Percentiles rank a stretch among this genome's conserved stretches.
Conservation (phyloP, 225 moss, liverwort and hornwort genomes). For the Marchantia paleacea region DNA sequence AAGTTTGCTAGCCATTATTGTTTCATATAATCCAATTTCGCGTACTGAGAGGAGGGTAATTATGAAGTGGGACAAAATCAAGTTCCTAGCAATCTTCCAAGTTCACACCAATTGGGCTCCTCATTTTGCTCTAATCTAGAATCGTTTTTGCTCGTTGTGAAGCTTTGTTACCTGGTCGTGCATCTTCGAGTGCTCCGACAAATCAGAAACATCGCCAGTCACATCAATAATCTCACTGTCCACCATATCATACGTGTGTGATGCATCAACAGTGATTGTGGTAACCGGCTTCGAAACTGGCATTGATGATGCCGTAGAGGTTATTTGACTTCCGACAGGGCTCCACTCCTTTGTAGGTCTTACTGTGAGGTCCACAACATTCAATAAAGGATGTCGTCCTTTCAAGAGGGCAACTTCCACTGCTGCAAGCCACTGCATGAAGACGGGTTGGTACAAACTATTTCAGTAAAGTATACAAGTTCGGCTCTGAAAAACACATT, state of each 20-base stretch:
- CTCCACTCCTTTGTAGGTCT: slow-evolving; percentile 25
- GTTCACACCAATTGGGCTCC: background rate
- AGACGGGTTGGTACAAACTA: background rate
- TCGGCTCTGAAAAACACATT: background rate
- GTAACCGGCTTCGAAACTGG: background rate
- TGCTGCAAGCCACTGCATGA: slow-evolving; percentile 74
- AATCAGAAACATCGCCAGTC: background rate
- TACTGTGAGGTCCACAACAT: slow-evolving; percentile 34
- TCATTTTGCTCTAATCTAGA: background rate
- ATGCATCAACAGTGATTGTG: background rate
- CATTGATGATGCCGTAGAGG: background rate
- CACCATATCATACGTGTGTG: background rate
- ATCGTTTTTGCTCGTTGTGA: background rate
- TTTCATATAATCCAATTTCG: background rate
- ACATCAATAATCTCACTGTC: slow-evolving; percentile 19
- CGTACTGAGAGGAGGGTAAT: background rate
- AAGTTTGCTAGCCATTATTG: background rate
- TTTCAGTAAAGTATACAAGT: background rate
- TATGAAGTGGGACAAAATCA: background rate
- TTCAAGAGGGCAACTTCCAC: slow-evolving; percentile 76
- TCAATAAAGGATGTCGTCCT: slow-evolving; percentile 63
- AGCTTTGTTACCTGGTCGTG: slow-evolving; percentile 4
- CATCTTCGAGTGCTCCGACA: background rate
- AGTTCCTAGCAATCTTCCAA: background rate
- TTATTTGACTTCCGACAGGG: slow-evolving; percentile 12